Conservation (phyloP, 805 yeast species). For the Sungouiella thailandica region DNA sequence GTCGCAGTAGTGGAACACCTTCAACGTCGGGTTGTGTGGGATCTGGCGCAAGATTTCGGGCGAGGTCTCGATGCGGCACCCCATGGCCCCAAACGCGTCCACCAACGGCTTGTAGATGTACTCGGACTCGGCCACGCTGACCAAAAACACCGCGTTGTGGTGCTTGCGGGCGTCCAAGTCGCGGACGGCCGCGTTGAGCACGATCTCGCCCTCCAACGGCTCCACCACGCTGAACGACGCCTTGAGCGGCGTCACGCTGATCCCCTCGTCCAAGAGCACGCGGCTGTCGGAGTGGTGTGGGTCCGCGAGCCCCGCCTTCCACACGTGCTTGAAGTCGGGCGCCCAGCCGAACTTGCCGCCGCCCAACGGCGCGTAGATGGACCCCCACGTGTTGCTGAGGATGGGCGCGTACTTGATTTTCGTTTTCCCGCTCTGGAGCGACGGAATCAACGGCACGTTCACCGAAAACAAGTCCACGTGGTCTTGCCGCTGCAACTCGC, state of each 20-base stretch:
- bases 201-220: conserved; percentile 54
- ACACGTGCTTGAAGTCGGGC: conserved; percentile 73
- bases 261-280: conserved; percentile 57
- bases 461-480: conserved; percentile 71
- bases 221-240: conserved; percentile 62
- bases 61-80: conserved; percentile 25
- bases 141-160: conserved; percentile 19
- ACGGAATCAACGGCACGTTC: conserved; percentile 70
- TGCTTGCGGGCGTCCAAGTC: neutral
- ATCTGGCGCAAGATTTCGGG: conserved; percentile 14
- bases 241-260: conserved; percentile 51
- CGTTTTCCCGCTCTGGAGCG: conserved; percentile 50
- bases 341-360: conserved; percentile 61
- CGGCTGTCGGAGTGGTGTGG: conserved; percentile 61
- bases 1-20: conserved; percentile 76
- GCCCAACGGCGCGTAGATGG: conserved; percentile 44
- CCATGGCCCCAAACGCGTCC: conserved; percentile 27
- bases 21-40: conserved; percentile 14
- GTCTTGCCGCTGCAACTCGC: conserved; percentile 47
- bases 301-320: conserved; percentile 40
- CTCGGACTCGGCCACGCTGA: conserved; percentile 32
- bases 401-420: conserved; percentile 73
- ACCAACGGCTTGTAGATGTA: conserved; percentile 42
- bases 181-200: conserved; percentile 20
- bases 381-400: conserved; percentile 73